Base-by-base conservation (phyloP, 148 eudicot species). In the Fagopyrum tataricum region DNA sequence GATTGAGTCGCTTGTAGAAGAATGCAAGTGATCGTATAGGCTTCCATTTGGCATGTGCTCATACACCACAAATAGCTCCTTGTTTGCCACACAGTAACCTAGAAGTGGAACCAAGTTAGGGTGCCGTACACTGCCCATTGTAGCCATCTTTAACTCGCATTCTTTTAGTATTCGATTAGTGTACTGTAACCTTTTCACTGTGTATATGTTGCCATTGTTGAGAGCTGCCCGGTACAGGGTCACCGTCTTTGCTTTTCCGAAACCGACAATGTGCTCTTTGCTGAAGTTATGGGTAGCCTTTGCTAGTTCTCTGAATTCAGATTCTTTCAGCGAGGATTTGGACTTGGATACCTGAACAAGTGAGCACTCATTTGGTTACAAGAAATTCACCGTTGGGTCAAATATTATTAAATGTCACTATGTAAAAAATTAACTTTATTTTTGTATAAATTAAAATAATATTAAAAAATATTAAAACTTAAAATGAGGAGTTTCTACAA, bases 21-120 rank as follows among this genome's bases (percentile, higher is more conserved):
- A 51, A 75, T 79, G 75, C 75, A 93, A 70, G 72, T 82, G 58
- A 2, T 93, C 87, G 72, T 72, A 53, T 75, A 93, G 48, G 69
- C 96, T 90, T 75, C 98, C 98, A 61, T 88, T 88, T 2, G 87
- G 76, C 87, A 93, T 83, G 75, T 93, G 84, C 81, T 93, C 90
- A 79, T 90, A 93, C 39, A 93, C 90, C 82, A 87, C 80, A 48
- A 93, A 82, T 83, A 85, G 89, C 76, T 93, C 98, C 48, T 88
- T 93, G 67, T 90, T 91, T 68, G 88, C 97, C 49, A 85, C 47
- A 72, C 95, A 93, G 72, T 81, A 93, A 40, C 96, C 98, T 73
- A 93, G 82, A 68, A 93, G 81, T 0, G 96, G 96, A 8, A 87
- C 86, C 77, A 93, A 81, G 79, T 90, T 93, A 2, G 96, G 98